Base-by-base conservation (phyloP, 2,329 filamentous ascomycete genomes). In the Aulographum hederae region DNA sequence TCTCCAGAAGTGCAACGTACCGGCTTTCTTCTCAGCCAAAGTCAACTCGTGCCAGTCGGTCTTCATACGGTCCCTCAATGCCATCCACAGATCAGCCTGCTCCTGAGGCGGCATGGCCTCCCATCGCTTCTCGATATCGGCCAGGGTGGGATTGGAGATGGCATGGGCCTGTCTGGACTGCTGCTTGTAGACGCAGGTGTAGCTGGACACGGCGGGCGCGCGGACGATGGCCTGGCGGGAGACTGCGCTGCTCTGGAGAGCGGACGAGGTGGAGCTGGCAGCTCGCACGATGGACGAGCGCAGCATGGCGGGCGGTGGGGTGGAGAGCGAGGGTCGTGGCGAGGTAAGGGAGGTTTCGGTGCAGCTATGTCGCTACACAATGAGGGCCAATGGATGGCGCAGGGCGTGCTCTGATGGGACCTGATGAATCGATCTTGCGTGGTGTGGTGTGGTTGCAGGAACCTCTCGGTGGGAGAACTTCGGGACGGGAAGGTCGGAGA, bases 91-190 rank as follows among this genome's bases (percentile, higher is more conserved):
- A 55, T 98, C 89, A 45, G 89, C 89, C 73, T 98, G 89, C 72
- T 98, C 89, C 69, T 93, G 84, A 42, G 89, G 82, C 37, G 86
- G 85, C 80, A 95, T 85, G 41, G 67, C 72, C 67, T 98, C 89
- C 89, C 89, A 98, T 67, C 89, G 72, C 77, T 93, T 94, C 75
- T 98, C 89, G 53, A 98, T 95, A 63, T 92, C 84, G 60, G 82
- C 80, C 51, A 98, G 73, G 37, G 82, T 94, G 46, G 91, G 89
- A 67, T 94, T 95, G 52, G 85, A 91, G 62, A 98, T 91, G 55
- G 86, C 85, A 58, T 93, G 84, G 46, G 79, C 79, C 47, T 78
- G 72, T 48, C 15, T 28, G 39, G 55, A 56, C 51, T 65, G 61
- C 52, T 67, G 60, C 38, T 55, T 49, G 41, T 50, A 50, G 35